These are phyloP conservation scores for Nigrospora oryzae DNA, from an alignment of 2,329 filamentous ascomycete genomes.

Conservation along the genomic window DNA sequence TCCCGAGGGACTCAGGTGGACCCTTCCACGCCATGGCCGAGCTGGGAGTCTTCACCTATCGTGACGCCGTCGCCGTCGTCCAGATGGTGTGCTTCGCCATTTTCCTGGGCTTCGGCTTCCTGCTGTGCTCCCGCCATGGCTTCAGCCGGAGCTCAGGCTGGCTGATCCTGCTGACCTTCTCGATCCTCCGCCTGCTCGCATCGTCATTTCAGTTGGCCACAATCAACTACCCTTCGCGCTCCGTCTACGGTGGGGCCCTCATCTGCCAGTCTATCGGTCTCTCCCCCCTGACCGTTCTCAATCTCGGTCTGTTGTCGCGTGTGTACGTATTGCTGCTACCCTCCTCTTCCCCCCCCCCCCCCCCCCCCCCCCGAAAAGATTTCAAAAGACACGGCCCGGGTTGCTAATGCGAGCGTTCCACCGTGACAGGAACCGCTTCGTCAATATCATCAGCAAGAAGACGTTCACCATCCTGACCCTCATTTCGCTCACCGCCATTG, in stretches of 20 bases:
- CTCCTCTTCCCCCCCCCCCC: background rate
- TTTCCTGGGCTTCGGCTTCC: constrained; percentile 12
- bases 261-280: constrained; percentile 20
- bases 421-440: constrained; percentile 9
- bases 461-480: constrained; percentile 4
- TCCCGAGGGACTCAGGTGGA: too few relatives aligned
- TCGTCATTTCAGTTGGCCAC: constrained; percentile 14
- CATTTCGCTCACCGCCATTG: constrained; percentile 4
- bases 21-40: background rate
- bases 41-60: constrained; percentile 10
- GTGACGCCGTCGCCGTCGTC: constrained; percentile 19
- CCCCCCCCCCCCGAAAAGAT: too few relatives aligned
- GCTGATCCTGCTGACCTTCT: constrained; percentile 17
- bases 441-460: constrained; percentile 9
- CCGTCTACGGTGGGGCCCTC: constrained; percentile 10
- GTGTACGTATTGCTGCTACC: constrained; percentile 13
- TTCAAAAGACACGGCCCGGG: background rate
- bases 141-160: constrained; percentile 19
- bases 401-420: background rate
- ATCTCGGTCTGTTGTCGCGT: constrained; percentile 16
- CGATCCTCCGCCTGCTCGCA: constrained; percentile 18
- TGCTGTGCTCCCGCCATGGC: constrained; percentile 17
- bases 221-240: constrained; percentile 10
- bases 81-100: constrained; percentile 19
- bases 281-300: constrained; percentile 17